Evolutionary conservation across 169 alveolate species (phyloP), one percentile per base, ranked within the genome.

Genomic region (Plasmodium coatneyi): DNA sequence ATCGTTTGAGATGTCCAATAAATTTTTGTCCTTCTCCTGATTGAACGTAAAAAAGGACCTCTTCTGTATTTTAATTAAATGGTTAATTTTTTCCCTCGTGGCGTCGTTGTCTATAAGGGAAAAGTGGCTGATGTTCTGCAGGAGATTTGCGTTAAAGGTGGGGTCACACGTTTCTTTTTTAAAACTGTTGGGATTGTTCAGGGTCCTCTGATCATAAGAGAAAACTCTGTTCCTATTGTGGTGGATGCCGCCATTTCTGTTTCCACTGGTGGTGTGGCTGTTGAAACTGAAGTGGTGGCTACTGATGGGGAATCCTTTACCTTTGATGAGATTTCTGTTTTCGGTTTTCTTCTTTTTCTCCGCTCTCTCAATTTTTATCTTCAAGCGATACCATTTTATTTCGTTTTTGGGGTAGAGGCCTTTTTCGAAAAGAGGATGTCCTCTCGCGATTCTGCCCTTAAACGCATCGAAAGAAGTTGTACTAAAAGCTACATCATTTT

Each of bases 311-410:
- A 32, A 9, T 7, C n/a, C 36, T 4, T 66, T 66, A 66, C 36
- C 9, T 66, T 22, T 66, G 36, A 0, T 66, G 14, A 66, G 14
- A 30, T 66, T 22, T 2, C 36, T 32, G 19, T 19, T 74, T 25
- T 82, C 10, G 25, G 52, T 84, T 72, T 32, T 84, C 30, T 86
- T 86, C 66, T 86, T 74, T 74, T 86, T 86, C 66, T 54, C 86
- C 4, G 56, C 80, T 22, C 70, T 78, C 41, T 86, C 93, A 49
- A 86, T 86, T 74, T 86, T 86, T 32, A 86, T 72, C 66, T 72
- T 86, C 80, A 86, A 34, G 78, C 86, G 93, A 60, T 78, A 76
- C 93, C 93, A 86, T 34, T 86, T 86, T 30, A 56, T 54, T 72
- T 76, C 93, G 43, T 86, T 86, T 14, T 74, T 86, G 3, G 79